Base-by-base conservation (phyloP, 23 red algal species). In the Chondrus crispus region DNA sequence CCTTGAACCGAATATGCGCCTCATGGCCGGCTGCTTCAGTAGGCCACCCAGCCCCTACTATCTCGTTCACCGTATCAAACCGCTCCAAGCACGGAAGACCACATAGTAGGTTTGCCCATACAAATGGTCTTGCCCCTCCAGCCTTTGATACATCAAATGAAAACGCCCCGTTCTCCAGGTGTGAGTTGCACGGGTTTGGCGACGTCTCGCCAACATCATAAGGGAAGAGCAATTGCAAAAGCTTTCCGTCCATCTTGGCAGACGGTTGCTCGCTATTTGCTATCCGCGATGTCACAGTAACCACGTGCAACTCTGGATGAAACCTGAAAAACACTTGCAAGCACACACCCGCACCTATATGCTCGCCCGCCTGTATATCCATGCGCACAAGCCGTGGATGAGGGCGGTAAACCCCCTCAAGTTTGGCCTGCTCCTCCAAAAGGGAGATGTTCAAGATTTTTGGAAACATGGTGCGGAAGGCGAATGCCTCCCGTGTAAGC, bases 91-190 rank as follows among this genome's bases (percentile, higher is more conserved):
- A 66, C 3, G 62, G 62, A 8, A 81, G 47, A 46, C 84, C 93
- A 79, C 93, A 95, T 5, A 95, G 55, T n/a, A 95, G 64, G 46
- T 95, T 89, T 43, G 93, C 93, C 93, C 93, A 95, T 28, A 95
- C 82, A 84, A 95, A 95, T 37, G 93, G 85, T 40, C 93, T 70
- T 19, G 51, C 81, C 4, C 93, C 93, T 53, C 57, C 66, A 18
- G 85, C 93, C 39, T 88, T 80, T 1, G 63, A 58, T 45, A 73
- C 12, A 37, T 89, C 79, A 46, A 88, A 95, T 64, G 46, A 54
- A 47, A 95, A 95, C 14, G 69, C 28, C 2, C 93, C 93, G 18
- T 74, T 46, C 24, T 81, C 75, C 41, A 95, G 63, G n/a, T 95
- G 81, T 24, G 52, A 11, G 85, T 95, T 95, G 20, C 86, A 37